A percentile compares a stretch with the other conserved stretches of the same genome.
Conservation (phyloP, 2,329 filamentous ascomycete genomes). For the Trichoderma afroharzianum region DNA sequence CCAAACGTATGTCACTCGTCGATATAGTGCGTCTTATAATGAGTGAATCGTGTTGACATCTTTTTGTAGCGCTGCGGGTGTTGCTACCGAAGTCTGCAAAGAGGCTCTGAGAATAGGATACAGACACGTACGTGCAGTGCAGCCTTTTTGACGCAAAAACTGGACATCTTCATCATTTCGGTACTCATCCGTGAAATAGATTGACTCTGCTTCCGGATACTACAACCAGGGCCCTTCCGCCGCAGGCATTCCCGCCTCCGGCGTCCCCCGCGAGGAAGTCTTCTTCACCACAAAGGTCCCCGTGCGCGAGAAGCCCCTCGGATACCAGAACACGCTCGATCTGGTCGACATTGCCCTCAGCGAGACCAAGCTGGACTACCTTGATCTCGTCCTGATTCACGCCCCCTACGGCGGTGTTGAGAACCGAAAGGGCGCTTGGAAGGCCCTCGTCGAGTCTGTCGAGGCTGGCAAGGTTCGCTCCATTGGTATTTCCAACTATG, state of each 20-base stretch:
- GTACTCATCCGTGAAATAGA: slow-evolving; percentile 29
- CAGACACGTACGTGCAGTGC: slow-evolving; percentile 43
- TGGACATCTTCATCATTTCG: too few relatives aligned
- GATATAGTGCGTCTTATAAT: not conserved
- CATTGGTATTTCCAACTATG: slow-evolving; percentile 64
- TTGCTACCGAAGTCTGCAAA: slow-evolving; percentile 35
- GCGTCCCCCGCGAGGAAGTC: slow-evolving; percentile 44
- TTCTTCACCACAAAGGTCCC: slow-evolving; percentile 58
- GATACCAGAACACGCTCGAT: slow-evolving; percentile 61
- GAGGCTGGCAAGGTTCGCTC: slow-evolving; percentile 59
- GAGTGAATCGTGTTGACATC: slow-evolving; percentile 7
- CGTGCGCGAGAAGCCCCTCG: slow-evolving; percentile 34
- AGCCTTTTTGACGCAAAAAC: not conserved
- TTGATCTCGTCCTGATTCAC: slow-evolving; percentile 65
- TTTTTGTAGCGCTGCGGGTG: slow-evolving; percentile 28
- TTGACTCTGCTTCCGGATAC: slow-evolving; percentile 53
- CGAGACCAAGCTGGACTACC: slow-evolving; percentile 60
- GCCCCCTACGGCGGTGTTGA: slow-evolving; percentile 56
- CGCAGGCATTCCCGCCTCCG: slow-evolving; percentile 40
- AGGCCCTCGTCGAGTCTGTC: slow-evolving; percentile 59
- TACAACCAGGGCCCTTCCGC: slow-evolving; percentile 49
- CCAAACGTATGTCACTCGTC: slow-evolving; percentile 42
- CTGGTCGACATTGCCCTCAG: slow-evolving; percentile 61
- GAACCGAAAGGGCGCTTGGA: slow-evolving; percentile 58
- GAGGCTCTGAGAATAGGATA: slow-evolving; percentile 51